Base-by-base conservation (phyloP, 169 alveolate genomes). In the Cryptosporidium sp. region DNA sequence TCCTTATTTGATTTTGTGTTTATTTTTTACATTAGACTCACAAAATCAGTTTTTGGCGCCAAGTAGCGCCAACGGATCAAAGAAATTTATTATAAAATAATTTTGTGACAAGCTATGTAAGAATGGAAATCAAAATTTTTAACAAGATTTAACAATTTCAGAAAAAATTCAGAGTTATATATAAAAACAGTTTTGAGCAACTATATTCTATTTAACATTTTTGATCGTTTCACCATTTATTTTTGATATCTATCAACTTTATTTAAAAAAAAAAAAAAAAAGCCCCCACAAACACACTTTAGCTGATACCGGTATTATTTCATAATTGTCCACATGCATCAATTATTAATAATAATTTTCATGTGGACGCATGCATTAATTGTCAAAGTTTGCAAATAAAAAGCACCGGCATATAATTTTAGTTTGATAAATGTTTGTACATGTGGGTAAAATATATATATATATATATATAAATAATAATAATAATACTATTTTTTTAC, bases 331-430 rank as follows among this genome's bases (percentile, higher is more conserved):
- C 67, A 56, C 67, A 56, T 56, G 31, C 7, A 48, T 14, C 0
- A 48, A 48, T 2, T 56, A 56, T 21, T 5, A 56, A 26, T n/a
- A 56, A 56, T 21, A 12, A 65, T 33, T 65, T 31, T 18, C 72
- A 65, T 65, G 72, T 29, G 72, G 48, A 23, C 51, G 5, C 72
- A 65, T 65, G 72, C 72, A 65, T 2, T 65, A 65, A 10, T 16
- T 65, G 44, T 37, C 72, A 37, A 16, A 65, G 10, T 31, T 12
- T 31, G 52, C 42, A 65, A n/a, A 16, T 56, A 56, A 56, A 56
- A n/a, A 3, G 18, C 23, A 14, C 56, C 21, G 23, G 6, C 7
- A 48, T 48, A 14, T 48, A 14, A 3, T 14, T 14, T 48, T 48
- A 14, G 6, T 48, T 12, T 16, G 23, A 23, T 42, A 23, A 56